Evolutionary conservation across 202 grass and related monocot species (phyloP).

Genomic region (Zizania palustris): DNA sequence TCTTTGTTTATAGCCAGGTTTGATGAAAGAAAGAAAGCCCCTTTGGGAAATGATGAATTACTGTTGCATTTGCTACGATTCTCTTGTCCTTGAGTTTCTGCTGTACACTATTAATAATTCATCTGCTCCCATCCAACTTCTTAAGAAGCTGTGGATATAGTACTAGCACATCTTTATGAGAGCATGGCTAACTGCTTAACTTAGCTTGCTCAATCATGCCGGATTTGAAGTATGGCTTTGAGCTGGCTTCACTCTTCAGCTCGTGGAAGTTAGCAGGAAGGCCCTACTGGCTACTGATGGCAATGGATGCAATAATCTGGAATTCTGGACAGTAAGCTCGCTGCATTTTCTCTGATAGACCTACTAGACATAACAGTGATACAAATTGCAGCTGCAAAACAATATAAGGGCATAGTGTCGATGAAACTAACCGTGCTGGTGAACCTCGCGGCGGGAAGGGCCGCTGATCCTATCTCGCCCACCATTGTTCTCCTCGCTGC

Average conservation of each 20-base stretch:
- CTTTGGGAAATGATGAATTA: not conserved
- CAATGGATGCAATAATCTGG: not conserved
- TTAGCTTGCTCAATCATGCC: slow-evolving; percentile 31
- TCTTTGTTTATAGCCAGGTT: slow-evolving; percentile 37
- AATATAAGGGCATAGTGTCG: too few relatives aligned
- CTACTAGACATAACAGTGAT: not conserved
- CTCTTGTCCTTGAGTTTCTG: not conserved
- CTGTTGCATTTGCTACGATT: not conserved
- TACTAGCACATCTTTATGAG: not conserved
- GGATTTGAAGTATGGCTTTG: not conserved
- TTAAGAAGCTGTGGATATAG: slow-evolving; percentile 1
- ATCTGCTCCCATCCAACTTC: not conserved
- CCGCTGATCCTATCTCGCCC: too few relatives aligned
- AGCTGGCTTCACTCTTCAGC: slow-evolving; percentile 14
- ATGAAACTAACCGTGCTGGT: not conserved
- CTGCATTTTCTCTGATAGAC: not conserved
- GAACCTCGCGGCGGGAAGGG: not conserved
- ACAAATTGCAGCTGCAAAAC: not conserved
- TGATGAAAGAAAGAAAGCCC: slow-evolving; percentile 30
- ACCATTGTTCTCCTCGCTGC: not conserved
- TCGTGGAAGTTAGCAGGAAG: not conserved
- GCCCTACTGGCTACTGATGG: not conserved
- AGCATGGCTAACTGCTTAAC: too few relatives aligned
- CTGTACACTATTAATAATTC: too few relatives aligned
- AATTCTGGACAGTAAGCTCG: too few relatives aligned